Evolutionary conservation across 768 basidiomycete genomes (phyloP).

Genomic region (Leccinum olivaceopallidum): DNA sequence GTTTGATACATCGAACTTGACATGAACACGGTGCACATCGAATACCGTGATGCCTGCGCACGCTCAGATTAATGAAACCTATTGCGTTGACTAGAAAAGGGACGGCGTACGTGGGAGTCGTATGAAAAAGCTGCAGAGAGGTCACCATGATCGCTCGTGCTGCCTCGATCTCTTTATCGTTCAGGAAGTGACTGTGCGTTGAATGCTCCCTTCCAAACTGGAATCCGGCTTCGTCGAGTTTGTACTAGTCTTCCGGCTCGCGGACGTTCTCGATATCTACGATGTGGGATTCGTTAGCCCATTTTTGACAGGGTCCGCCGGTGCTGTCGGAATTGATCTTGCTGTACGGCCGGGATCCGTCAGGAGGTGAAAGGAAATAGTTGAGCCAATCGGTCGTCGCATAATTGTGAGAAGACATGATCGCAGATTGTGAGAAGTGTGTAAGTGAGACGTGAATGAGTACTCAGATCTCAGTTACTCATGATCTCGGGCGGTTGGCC

Average conservation of each 20-base stretch:
- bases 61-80: too few species aligned
- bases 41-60: too few species aligned
- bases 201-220: constrained; percentile 30
- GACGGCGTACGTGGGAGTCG: too few species aligned
- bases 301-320: constrained; percentile 13
- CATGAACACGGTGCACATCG: too few species aligned
- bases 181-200: constrained; percentile 32
- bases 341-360: constrained; percentile 20
- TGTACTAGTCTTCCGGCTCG: constrained; percentile 33
- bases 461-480: too few species aligned
- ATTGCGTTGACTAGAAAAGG: too few species aligned
- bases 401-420: constrained; percentile 17
- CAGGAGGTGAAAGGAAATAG: constrained; percentile 19
- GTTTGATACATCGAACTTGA: too few species aligned
- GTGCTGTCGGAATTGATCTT: constrained; percentile 20
- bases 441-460: too few species aligned
- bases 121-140: too few species aligned
- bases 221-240: constrained; percentile 38
- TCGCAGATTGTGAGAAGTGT: not conserved
- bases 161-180: constrained; percentile 36
- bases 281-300: constrained; percentile 10
- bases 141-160: constrained; percentile 1
- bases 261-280: constrained; percentile 35
- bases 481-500: too few species aligned
- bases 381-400: constrained; percentile 20